Evolutionary conservation across 2,329 filamentous ascomycete species (phyloP).

Genomic region (Fusarium secorum): DNA sequence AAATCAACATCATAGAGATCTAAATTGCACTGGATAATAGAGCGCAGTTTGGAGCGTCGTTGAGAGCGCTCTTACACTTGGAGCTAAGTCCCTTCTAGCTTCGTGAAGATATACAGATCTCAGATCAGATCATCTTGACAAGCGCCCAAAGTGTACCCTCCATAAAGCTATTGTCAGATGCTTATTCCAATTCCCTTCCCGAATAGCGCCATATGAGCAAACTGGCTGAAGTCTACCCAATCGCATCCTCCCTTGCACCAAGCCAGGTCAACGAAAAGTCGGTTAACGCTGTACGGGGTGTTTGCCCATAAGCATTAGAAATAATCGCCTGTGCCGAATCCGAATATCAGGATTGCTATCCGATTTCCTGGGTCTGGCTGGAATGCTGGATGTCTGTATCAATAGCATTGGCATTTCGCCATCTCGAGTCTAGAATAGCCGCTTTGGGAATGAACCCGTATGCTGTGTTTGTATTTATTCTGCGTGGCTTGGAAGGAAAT

Average conservation of each 20-base stretch:
- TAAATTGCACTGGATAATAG: accelerated
- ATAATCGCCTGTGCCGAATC: not conserved
- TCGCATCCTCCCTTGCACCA: not conserved
- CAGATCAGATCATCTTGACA: not conserved
- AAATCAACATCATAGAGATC: not conserved
- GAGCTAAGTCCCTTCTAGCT: not conserved
- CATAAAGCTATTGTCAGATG: not conserved
- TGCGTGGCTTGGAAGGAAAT: not conserved
- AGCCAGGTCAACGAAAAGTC: not conserved
- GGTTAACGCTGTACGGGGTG: not conserved
- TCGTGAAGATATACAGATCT: not conserved
- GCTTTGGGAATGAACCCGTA: not conserved
- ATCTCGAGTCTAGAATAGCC: not conserved
- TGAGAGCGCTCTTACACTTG: accelerated
- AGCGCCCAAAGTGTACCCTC: not conserved
- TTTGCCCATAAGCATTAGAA: not conserved
- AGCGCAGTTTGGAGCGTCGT: not conserved
- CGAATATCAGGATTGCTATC: not conserved
- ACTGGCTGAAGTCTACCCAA: not conserved
- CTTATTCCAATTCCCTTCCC: not conserved
- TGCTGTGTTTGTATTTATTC: not conserved
- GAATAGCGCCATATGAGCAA: not conserved
- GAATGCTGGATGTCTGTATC: not conserved
- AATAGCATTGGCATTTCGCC: not conserved
- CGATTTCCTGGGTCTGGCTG: not conserved